Conservation (phyloP, 108 stramenopile genomes). For the Ochromonas danica region DNA sequence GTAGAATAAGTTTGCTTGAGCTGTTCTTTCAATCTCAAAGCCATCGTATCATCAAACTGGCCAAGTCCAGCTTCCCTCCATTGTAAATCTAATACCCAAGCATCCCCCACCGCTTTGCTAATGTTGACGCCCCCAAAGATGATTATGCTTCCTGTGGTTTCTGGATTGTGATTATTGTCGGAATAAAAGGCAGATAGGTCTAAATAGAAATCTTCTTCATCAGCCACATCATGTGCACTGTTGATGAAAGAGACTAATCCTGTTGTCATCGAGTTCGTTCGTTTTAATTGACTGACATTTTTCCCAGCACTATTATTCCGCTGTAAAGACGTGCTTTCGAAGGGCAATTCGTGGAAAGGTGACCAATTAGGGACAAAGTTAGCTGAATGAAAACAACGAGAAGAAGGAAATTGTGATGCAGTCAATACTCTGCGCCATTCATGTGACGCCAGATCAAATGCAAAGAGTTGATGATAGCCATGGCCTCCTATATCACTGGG, state of each 20-base stretch:
- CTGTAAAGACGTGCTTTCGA: no score
- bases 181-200: not conserved
- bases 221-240: not conserved
- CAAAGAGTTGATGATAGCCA: not conserved
- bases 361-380: not conserved
- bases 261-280: no score
- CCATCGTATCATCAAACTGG: not conserved
- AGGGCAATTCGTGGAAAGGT: not conserved
- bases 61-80: not conserved
- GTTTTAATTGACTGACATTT: no score
- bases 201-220: not conserved
- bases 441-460: not conserved
- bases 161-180: not conserved
- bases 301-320: no score
- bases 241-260: not conserved
- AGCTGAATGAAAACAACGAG: not conserved
- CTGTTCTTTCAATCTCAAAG: not conserved
- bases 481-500: not conserved
- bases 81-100: not conserved
- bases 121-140: not conserved
- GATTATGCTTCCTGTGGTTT: not conserved
- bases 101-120: not conserved
- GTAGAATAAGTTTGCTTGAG: not conserved
- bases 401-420: not conserved
- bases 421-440: not conserved